Conservation (phyloP, 2,329 filamentous ascomycete species). For the Alternaria arborescens region DNA sequence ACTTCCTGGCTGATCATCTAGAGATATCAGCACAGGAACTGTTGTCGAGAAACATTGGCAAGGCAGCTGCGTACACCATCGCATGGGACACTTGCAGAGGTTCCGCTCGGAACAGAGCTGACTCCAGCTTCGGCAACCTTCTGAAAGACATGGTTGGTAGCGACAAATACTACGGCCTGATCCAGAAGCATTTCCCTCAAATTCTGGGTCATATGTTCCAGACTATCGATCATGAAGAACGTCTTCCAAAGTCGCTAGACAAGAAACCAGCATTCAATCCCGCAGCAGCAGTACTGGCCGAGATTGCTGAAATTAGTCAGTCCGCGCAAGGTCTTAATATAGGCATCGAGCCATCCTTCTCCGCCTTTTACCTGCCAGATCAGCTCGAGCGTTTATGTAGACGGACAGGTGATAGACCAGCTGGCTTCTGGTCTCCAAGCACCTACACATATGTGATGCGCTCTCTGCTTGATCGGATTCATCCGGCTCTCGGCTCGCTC, state of each 20-base stretch:
- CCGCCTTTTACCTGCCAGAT: slow-evolving; percentile 75
- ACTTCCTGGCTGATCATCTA: slow-evolving; percentile 64
- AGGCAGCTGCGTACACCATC: slow-evolving; percentile 82
- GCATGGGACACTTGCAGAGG: slow-evolving; percentile 72
- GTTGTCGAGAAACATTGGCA: slow-evolving; percentile 75
- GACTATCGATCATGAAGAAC: slow-evolving; percentile 61
- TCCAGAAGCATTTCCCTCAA: slow-evolving; percentile 76
- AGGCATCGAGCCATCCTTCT: slow-evolving; percentile 88
- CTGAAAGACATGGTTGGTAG: slow-evolving; percentile 75
- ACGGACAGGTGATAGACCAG: slow-evolving; percentile 68
- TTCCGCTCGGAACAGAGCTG: slow-evolving; percentile 48
- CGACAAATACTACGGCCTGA: slow-evolving; percentile 68
- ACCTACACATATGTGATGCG: slow-evolving; percentile 78
- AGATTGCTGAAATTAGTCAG: slow-evolving; percentile 74
- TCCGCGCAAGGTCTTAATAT: slow-evolving; percentile 73
- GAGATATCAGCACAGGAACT: slow-evolving; percentile 26
- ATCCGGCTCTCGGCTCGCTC: slow-evolving; percentile 83
- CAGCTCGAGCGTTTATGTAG: slow-evolving; percentile 82
- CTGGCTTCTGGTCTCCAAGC: slow-evolving; percentile 76
- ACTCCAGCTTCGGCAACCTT: slow-evolving; percentile 68
- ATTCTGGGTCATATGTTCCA: slow-evolving; percentile 80
- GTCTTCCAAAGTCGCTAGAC: slow-evolving; percentile 58
- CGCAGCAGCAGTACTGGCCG: slow-evolving; percentile 70
- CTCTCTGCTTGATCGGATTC: slow-evolving; percentile 79
- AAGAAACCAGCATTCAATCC: slow-evolving; percentile 66